phyloP scores from a whole-genome alignment of 1,139 yeast species.

The Scheffersomyces titani region DNA sequence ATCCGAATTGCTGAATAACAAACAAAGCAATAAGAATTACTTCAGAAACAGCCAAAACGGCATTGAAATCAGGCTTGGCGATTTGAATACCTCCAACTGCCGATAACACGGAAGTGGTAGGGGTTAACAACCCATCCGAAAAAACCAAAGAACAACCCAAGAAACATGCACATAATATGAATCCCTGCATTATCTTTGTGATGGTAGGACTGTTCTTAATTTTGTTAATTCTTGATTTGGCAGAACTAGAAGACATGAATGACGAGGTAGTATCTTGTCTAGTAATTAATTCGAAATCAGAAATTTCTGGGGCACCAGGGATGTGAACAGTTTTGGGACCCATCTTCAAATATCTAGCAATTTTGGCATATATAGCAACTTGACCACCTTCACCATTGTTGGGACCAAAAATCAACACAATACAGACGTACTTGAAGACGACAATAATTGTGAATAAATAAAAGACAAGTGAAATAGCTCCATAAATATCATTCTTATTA shows the following conservation, averaged over 20 bases:
- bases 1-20: slow-evolving; percentile 48
- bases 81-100: slow-evolving; percentile 52
- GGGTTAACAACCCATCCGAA: slow-evolving; percentile 62
- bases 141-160: slow-evolving; percentile 57
- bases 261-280: slow-evolving; percentile 42
- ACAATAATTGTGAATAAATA: slow-evolving; percentile 57
- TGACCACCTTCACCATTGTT: slow-evolving; percentile 65
- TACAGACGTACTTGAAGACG: slow-evolving; percentile 48
- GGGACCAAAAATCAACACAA: slow-evolving; percentile 53
- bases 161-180: slow-evolving; percentile 45
- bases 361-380: slow-evolving; percentile 59
- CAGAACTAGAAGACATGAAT: slow-evolving; percentile 11
- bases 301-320: slow-evolving; percentile 38
- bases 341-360: slow-evolving; percentile 48
- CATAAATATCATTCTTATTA: slow-evolving; percentile 42
- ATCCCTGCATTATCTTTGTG: slow-evolving; percentile 27
- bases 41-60: slow-evolving; percentile 51
- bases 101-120: slow-evolving; percentile 60
- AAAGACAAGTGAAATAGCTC: slow-evolving; percentile 55
- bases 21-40: slow-evolving; percentile 47
- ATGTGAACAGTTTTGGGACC: slow-evolving; percentile 50
- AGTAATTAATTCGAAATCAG: slow-evolving; percentile 38
- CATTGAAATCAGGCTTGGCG: slow-evolving; percentile 41
- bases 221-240: slow-evolving; percentile 13
- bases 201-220: slow-evolving; percentile 24